Base-by-base conservation (phyloP, 805 yeast species). In the Metschnikowia shivogae region DNA sequence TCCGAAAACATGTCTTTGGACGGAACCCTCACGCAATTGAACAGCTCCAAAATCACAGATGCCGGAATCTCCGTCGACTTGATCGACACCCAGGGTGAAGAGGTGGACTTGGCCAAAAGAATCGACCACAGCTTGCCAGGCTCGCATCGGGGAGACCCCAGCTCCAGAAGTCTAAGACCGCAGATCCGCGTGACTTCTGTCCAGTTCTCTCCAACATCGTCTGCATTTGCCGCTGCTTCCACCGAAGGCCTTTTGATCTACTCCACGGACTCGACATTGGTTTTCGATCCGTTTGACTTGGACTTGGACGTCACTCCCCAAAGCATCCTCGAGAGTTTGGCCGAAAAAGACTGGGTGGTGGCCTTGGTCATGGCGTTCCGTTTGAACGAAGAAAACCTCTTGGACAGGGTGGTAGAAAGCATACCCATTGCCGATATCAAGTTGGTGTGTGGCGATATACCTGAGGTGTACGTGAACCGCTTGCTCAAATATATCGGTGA, bases 331-430 rank as follows among this genome's bases (percentile, higher is more conserved):
- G 84, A 80, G 44, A 76, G 81, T 6, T 67, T 90, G 34, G 39
- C 40, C 8, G 84, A 81, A 40, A 73, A 73, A 43, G 84, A 81
- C 43, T 88, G 81, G 62, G 68, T 90, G 55, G 78, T 79, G 34
- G 92, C 97, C 0, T 65, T 92, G 46, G 86, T 90, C 11, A 89
- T 93, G 97, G 80, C 97, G 0, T 89, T 93, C 76, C 76, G 99
- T 63, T 74, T 93, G 48, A 93, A 93, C 60, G 99, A 93, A 60
- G 68, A 65, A 9, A 78, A 82, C 55, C 68, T 93, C 43, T 80
- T 90, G 22, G 83, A 83, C 49, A 74, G 74, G 48, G 86, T 87
- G 0, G 87, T 82, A 61, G 96, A 89, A 61, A 57, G 76, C 4
- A 73, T 90, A 8, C 92, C 93, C 1, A 59, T 77, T n/a, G 68